A percentile compares a stretch with the other conserved stretches of the same genome.
Conservation (phyloP, 1,139 yeast species). For the Zhuliangozyma blackwelliae region DNA sequence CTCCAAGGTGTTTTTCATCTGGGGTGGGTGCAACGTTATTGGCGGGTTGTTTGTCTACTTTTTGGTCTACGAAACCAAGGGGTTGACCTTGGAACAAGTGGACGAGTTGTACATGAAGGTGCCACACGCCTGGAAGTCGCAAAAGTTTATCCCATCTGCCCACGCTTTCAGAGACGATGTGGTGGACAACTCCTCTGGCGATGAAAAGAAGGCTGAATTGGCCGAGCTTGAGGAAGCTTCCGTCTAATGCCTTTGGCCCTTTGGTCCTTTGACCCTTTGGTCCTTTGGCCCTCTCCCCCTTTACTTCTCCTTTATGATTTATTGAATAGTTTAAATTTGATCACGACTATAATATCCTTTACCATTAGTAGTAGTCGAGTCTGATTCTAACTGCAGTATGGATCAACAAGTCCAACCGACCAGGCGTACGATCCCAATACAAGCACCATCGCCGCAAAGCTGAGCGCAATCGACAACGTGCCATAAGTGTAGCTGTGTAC, state of each 20-base stretch:
- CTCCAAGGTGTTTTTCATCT: slow-evolving; percentile 64
- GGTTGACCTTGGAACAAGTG: slow-evolving; percentile 69
- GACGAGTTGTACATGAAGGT: slow-evolving; percentile 38
- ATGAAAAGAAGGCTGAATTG: slow-evolving; percentile 5
- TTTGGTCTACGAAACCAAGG: slow-evolving; percentile 70
- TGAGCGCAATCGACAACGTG: slow-evolving; percentile 26
- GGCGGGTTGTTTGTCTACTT: slow-evolving; percentile 57
- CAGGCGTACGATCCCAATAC: slow-evolving; percentile 54
- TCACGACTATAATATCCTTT: too few species aligned
- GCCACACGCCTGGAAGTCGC: slow-evolving; percentile 31
- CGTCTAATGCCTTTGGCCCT: neutral
- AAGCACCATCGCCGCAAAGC: slow-evolving; percentile 40
- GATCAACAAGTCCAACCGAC: slow-evolving; percentile 36
- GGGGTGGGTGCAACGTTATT: slow-evolving; percentile 46
- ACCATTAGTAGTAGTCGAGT: too few species aligned
- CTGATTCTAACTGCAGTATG: slow-evolving; percentile 23
- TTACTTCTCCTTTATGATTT: too few species aligned
- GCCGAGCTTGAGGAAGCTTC: slow-evolving; percentile 1
- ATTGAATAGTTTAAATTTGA: too few species aligned
- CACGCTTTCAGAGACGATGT: slow-evolving; percentile 29
- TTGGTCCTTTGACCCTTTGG: too few species aligned
- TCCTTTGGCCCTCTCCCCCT: too few species aligned
- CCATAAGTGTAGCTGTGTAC: slow-evolving; percentile 38
- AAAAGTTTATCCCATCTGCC: slow-evolving; percentile 25
- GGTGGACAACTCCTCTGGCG: slow-evolving; percentile 13